Conservation (phyloP, 768 basidiomycete genomes). For the Mycena filopes region DNA sequence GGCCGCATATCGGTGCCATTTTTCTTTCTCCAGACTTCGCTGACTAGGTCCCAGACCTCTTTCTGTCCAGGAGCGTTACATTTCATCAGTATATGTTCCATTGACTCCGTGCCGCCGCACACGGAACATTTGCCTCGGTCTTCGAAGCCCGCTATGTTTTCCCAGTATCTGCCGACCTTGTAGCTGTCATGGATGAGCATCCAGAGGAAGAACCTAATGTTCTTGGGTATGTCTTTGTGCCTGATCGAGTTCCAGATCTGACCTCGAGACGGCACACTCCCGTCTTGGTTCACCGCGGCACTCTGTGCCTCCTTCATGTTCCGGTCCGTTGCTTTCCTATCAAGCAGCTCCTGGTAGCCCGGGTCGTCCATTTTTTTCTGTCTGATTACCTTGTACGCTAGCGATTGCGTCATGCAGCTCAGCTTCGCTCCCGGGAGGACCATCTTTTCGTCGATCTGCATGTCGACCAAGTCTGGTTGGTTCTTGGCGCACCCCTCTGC, state of each 20-base stretch:
- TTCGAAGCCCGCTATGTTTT: background rate
- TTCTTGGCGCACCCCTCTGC: conserved; percentile 20
- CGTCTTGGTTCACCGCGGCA: background rate
- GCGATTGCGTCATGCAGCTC: conserved; percentile 29
- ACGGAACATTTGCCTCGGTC: background rate
- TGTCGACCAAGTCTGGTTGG: conserved; percentile 11
- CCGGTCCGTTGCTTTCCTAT: background rate
- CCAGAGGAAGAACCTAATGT: background rate
- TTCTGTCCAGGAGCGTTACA: too few species aligned
- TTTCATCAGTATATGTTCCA: background rate
- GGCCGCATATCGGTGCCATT: too few species aligned
- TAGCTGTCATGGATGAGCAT: background rate
- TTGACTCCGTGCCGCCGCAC: background rate
- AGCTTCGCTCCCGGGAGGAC: conserved; percentile 32
- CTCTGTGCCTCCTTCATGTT: background rate
- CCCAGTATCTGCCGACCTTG: background rate
- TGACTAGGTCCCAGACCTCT: too few species aligned
- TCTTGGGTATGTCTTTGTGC: background rate
- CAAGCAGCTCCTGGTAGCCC: background rate
- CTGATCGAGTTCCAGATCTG: too few species aligned
- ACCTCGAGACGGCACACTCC: too few species aligned
- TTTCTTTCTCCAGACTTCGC: too few species aligned
- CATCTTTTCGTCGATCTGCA: background rate
- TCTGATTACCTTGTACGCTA: conserved; percentile 14
- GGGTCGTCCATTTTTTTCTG: too few species aligned